These are phyloP conservation scores for Citrus unshiu DNA, from an alignment of 345 rosid genomes.

Conservation along the genomic window DNA sequence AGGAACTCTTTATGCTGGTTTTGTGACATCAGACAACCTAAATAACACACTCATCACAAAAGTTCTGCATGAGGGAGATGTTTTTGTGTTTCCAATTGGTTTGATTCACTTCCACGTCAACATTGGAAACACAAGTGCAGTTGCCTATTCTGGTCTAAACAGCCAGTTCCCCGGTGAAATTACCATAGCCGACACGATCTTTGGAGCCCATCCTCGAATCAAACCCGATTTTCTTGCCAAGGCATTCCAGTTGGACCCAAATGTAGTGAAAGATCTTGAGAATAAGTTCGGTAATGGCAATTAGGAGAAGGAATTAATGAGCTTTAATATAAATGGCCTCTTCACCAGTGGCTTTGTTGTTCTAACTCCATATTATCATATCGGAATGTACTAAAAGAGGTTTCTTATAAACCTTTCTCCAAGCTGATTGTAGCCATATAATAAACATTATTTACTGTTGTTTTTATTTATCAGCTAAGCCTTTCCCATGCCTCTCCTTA, in stretches of 20 bases:
- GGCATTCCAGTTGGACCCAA: too few species aligned
- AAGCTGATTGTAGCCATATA: neutral
- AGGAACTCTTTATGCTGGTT: slow-evolving; percentile 36
- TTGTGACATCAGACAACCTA: slow-evolving; percentile 34
- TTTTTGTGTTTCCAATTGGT: slow-evolving; percentile 37
- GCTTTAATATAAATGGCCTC: too few species aligned
- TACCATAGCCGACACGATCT: too few species aligned
- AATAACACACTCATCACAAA: slow-evolving; percentile 29
- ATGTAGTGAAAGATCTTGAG: too few species aligned
- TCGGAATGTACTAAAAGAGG: neutral
- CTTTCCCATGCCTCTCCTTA: neutral
- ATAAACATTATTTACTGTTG: neutral
- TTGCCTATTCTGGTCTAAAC: too few species aligned
- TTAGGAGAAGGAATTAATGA: too few species aligned
- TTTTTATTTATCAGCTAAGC: neutral
- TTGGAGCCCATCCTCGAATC: too few species aligned
- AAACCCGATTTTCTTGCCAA: too few species aligned
- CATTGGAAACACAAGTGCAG: slow-evolving; percentile 1
- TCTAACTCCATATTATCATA: too few species aligned
- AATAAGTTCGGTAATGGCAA: too few species aligned
- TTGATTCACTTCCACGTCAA: slow-evolving; percentile 25
- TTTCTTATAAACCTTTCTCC: neutral
- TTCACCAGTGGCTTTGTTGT: too few species aligned
- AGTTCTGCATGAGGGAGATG: slow-evolving; percentile 20
- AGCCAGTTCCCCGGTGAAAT: too few species aligned